Conservation (phyloP, 371 early-diverging fungal species). For the Mortierella sp. region DNA sequence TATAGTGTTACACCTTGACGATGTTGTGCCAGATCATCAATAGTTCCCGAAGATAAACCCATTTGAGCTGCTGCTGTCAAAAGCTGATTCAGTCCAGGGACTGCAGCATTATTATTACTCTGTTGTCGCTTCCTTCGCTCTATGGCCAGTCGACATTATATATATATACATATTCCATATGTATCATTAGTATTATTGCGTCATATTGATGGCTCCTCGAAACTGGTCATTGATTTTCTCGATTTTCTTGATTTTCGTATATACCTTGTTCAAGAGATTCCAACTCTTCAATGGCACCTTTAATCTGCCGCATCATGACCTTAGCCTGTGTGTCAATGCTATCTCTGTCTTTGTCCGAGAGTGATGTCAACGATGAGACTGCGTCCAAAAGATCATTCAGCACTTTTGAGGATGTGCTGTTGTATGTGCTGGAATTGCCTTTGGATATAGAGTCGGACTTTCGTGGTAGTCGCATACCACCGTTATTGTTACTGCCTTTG, state of each 20-base stretch:
- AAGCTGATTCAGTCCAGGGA: slow-evolving; percentile 36
- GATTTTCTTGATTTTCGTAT: not conserved
- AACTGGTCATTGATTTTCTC: not conserved
- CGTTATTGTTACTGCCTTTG: not conserved
- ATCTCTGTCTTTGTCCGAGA: slow-evolving; percentile 55
- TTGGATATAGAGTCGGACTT: slow-evolving; percentile 36
- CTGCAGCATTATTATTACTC: slow-evolving; percentile 2
- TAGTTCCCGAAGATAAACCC: slow-evolving; percentile 11
- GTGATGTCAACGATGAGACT: slow-evolving; percentile 29
- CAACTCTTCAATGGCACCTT: slow-evolving; percentile 54
- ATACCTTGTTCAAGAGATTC: slow-evolving; percentile 53
- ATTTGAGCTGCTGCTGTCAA: slow-evolving; percentile 17
- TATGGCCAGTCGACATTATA: not conserved
- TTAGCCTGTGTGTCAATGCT: slow-evolving; percentile 53
- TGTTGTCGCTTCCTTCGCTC: slow-evolving; percentile 41
- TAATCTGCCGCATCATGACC: slow-evolving; percentile 55
- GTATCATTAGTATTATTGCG: not conserved
- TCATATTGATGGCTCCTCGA: slow-evolving; percentile 1
- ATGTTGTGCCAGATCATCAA: slow-evolving; percentile 47
- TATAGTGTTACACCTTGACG: slow-evolving; percentile 50
- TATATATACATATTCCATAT: not conserved
- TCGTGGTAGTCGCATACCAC: slow-evolving; percentile 22
- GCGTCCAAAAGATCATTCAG: slow-evolving; percentile 44
- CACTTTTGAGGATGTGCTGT: slow-evolving; percentile 38
- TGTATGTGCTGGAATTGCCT: not conserved